phyloP scores from a whole-genome alignment of 2,329 filamentous ascomycete species.

The Fusarium nematophilum region DNA sequence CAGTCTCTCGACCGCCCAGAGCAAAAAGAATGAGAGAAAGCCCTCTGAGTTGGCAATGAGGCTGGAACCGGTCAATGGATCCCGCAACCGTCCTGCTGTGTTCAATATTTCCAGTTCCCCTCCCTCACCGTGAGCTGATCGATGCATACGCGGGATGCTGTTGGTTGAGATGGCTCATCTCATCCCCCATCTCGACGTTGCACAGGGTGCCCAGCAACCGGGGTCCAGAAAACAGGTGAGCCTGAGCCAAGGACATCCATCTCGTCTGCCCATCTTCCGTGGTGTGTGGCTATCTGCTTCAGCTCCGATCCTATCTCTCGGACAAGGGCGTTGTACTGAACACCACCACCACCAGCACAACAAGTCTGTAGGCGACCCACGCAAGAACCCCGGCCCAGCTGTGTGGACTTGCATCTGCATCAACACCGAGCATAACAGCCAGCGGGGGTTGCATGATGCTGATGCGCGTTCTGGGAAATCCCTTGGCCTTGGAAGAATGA shows the following conservation, averaged over 20 bases:
- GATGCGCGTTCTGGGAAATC: not conserved
- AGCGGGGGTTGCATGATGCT: slow-evolving; percentile 4
- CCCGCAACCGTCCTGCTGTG: slow-evolving; percentile 17
- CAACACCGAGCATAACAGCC: slow-evolving; percentile 15
- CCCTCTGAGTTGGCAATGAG: slow-evolving; percentile 33
- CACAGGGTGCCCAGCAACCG: slow-evolving; percentile 6
- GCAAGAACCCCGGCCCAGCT: slow-evolving; percentile 19
- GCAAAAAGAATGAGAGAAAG: slow-evolving; percentile 5
- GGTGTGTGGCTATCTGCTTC: slow-evolving; percentile 8
- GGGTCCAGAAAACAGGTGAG: slow-evolving; percentile 10
- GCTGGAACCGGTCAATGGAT: slow-evolving; percentile 24
- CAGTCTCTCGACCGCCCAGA: slow-evolving; percentile 28
- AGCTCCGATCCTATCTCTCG: slow-evolving; percentile 32
- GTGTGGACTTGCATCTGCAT: slow-evolving; percentile 20
- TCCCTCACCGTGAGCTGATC: slow-evolving; percentile 13
- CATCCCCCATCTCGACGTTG: slow-evolving; percentile 1
- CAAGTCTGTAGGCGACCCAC: slow-evolving; percentile 13
- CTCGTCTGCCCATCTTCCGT: slow-evolving; percentile 4
- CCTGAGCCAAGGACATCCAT: slow-evolving; percentile 5
- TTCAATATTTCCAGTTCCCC: not conserved
- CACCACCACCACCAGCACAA: slow-evolving; percentile 11
- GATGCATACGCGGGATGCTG: slow-evolving; percentile 2
- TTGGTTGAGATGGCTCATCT: not conserved
- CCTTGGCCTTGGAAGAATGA: slow-evolving; percentile 8
- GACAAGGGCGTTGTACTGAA: slow-evolving; percentile 22